phyloP scores from a whole-genome alignment of 495 filamentous ascomycete genomes.

The Podospora fimiseda region DNA sequence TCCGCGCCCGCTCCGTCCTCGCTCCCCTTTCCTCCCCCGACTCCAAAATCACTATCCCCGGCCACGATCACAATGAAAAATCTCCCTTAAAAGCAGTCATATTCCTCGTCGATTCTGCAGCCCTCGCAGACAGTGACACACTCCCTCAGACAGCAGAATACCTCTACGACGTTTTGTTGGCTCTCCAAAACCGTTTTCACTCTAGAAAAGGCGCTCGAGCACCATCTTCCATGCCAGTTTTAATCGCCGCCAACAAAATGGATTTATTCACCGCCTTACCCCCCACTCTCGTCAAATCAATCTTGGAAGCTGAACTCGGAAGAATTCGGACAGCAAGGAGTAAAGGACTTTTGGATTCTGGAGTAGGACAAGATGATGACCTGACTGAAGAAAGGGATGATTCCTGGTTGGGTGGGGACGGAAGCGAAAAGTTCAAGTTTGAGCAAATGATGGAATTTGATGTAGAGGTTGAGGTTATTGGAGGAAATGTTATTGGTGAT shows the following conservation, averaged over 20 bases:
- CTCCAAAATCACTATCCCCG: slow-evolving; percentile 49
- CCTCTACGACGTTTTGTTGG: slow-evolving; percentile 75
- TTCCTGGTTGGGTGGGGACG: slow-evolving; percentile 75
- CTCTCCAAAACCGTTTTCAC: slow-evolving; percentile 66
- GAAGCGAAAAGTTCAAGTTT: slow-evolving; percentile 71
- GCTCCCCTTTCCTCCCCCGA: slow-evolving; percentile 53
- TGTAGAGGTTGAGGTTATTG: slow-evolving; percentile 68
- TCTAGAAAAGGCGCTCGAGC: slow-evolving; percentile 51
- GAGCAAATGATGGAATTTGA: slow-evolving; percentile 74
- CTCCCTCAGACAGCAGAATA: slow-evolving; percentile 46
- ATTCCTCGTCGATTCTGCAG: slow-evolving; percentile 81
- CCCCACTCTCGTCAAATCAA: slow-evolving; percentile 63
- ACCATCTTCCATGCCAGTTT: slow-evolving; percentile 59
- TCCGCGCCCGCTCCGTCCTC: slow-evolving; percentile 55
- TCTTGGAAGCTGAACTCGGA: slow-evolving; percentile 75
- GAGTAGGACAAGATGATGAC: slow-evolving; percentile 51
- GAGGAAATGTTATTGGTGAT: slow-evolving; percentile 71
- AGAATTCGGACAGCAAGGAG: slow-evolving; percentile 69
- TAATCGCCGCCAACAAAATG: slow-evolving; percentile 89
- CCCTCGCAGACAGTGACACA: slow-evolving; percentile 47
- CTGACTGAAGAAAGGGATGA: slow-evolving; percentile 51
- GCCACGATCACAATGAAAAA: slow-evolving; percentile 27
- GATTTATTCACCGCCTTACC: slow-evolving; percentile 93
- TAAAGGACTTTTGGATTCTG: slow-evolving; percentile 75
- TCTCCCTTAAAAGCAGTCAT: slow-evolving; percentile 67